Evolutionary conservation across 139 green algal genomes (phyloP).

Genomic region (Closterium sp.): DNA sequence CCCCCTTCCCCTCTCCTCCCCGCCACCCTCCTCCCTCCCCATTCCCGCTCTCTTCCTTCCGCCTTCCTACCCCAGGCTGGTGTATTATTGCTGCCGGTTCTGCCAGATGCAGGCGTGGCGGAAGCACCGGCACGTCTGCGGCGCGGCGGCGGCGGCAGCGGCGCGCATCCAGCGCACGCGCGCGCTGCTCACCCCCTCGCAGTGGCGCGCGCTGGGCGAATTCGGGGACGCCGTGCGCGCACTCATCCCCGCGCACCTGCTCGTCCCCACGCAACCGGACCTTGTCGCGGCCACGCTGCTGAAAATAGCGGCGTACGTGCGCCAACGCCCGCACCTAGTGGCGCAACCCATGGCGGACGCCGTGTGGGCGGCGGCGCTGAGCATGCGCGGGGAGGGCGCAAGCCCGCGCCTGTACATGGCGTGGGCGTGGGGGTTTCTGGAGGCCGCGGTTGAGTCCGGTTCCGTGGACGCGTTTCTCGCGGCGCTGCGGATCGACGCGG

Average conservation of each 20-base stretch:
- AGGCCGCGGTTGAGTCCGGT: conserved; percentile 23
- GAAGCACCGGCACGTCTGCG: conserved; percentile 40
- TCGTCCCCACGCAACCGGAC: background rate
- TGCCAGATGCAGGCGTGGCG: conserved; percentile 42
- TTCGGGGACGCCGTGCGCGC: conserved; percentile 6
- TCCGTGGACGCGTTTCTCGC: conserved; percentile 15
- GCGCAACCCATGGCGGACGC: conserved; percentile 18
- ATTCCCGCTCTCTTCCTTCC: background rate
- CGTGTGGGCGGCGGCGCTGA: conserved; percentile 27
- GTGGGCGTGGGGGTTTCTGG: conserved; percentile 28
- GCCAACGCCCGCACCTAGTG: conserved; percentile 12
- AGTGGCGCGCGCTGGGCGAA: conserved; percentile 23
- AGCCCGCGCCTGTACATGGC: conserved; percentile 23
- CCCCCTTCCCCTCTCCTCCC: background rate
- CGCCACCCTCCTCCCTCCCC: background rate
- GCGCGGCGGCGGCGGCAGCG: conserved; percentile 20
- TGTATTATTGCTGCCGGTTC: conserved; percentile 35
- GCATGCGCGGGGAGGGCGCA: conserved; percentile 22
- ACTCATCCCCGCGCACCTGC: conserved; percentile 5
- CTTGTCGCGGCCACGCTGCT: background rate
- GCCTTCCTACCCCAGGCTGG: conserved; percentile 23
- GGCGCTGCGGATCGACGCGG: conserved; percentile 3
- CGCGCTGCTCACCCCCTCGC: conserved; percentile 16
- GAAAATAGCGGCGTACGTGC: conserved; percentile 23
- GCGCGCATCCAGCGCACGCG: background rate